Evolutionary conservation across 2,329 filamentous ascomycete genomes (phyloP).

Genomic region (Apiospora sp.): DNA sequence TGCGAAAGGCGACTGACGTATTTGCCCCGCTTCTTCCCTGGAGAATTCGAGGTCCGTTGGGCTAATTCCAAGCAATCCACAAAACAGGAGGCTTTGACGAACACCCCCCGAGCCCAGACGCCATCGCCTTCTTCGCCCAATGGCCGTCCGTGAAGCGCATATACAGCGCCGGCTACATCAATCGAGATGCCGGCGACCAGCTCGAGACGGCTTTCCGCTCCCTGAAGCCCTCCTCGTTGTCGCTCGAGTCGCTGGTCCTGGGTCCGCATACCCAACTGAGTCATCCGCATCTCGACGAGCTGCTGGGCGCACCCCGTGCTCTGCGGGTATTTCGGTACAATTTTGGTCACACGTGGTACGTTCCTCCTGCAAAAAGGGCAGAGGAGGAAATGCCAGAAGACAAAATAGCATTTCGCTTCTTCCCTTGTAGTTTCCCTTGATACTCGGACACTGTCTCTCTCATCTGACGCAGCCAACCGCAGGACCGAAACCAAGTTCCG

Average conservation of each 20-base stretch:
- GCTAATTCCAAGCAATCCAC: too few species aligned
- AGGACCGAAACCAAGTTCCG: background rate
- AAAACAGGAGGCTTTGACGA: background rate
- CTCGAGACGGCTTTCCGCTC: rapidly evolving
- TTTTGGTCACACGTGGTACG: too few species aligned
- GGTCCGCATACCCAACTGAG: background rate
- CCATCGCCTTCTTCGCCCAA: background rate
- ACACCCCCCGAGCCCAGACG: background rate
- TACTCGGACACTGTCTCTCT: too few species aligned
- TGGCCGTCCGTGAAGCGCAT: background rate
- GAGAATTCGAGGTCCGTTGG: too few species aligned
- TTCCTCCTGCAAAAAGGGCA: too few species aligned
- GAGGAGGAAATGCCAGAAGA: too few species aligned
- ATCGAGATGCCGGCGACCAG: background rate
- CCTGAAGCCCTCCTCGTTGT: background rate
- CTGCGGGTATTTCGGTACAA: background rate
- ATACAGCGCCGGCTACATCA: background rate
- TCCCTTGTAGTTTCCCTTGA: background rate
- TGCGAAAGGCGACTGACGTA: too few species aligned
- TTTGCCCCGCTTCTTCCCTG: too few species aligned
- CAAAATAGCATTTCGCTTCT: too few species aligned
- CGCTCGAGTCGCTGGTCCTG: background rate
- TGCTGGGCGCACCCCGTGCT: background rate
- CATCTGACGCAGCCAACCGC: too few species aligned
- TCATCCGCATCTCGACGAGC: background rate